Base-by-base conservation (phyloP, 805 yeast species). In the Hanseniaspora thailandica region DNA sequence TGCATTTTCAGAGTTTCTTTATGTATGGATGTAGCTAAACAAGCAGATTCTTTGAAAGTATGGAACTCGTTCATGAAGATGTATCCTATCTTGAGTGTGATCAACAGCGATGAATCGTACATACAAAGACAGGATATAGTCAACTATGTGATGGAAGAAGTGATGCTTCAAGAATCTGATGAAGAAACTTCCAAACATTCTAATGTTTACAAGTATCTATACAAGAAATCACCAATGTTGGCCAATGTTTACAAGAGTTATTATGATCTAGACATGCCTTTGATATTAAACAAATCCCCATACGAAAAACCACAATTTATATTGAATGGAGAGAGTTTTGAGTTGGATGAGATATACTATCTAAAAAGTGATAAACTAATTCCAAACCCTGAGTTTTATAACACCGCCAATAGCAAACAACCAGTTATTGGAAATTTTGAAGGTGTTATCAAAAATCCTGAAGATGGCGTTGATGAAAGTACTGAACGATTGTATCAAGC, bases 331-430 rank as follows among this genome's bases (percentile, higher is more conserved):
- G 36, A 43, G 17, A 22, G 34, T 17, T 45, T 43, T 25, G 23
- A 23, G 3, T n/a, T 50, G 2, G 85, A 78, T 53, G 95, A 84
- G 55, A 75, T 87, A 0, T 93, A 78, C 64, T 95, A 96, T 2
- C 71, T 93, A 54, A 82, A 83, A 63, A 76, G 86, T 0, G 70
- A 70, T 25, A 67, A 69, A n/a, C 59, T 63, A 5, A 46, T 47
- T 2, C 57, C 57, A 4, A 61, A 65, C 1, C 43, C 58, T 5
- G 55, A 46, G 8, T 22, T 1, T 23, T 17, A 36, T 5, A 30
- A 20, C n/a, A 12, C n/a, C 22, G 20, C 10, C n/a, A 23, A 33
- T 23, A 20, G 23, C 8, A 15, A 45, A 12, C 38, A 45, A 33
- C 55, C 55, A 4, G 47, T 55, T 4, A 48, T 60, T 2, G 28